Conservation (phyloP, 2,329 filamentous ascomycete genomes). For the Aspergillus aculeatus region DNA sequence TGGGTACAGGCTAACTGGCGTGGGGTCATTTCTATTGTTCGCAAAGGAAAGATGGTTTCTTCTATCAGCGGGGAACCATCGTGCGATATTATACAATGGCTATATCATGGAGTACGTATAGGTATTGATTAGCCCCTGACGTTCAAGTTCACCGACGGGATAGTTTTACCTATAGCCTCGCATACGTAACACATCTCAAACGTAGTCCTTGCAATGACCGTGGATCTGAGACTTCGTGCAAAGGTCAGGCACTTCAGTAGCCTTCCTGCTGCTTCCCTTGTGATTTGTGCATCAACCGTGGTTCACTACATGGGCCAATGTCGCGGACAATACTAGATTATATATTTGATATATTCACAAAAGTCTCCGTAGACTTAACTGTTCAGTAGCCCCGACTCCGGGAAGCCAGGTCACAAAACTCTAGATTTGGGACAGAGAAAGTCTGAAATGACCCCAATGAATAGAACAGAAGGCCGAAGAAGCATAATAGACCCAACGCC, state of each 20-base stretch:
- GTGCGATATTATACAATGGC: background rate
- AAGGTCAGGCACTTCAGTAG: background rate
- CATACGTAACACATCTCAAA: background rate
- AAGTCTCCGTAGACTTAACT: background rate
- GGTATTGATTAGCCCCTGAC: background rate
- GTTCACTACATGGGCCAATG: background rate
- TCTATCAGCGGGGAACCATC: too few relatives aligned
- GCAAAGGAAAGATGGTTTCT: too few relatives aligned
- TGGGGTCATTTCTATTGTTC: too few relatives aligned
- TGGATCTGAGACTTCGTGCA: background rate
- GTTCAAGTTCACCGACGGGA: too few relatives aligned
- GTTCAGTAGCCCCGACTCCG: background rate
- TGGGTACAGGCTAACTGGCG: too few relatives aligned
- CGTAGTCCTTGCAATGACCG: background rate
- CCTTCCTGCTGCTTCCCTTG: background rate
- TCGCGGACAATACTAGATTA: background rate
- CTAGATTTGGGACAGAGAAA: background rate
- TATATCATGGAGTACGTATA: background rate
- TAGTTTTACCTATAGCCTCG: background rate
- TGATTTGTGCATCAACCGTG: background rate
- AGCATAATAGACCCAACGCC: conserved; percentile 4
- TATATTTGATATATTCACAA: background rate
- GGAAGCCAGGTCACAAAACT: background rate
- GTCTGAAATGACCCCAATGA: conserved; percentile 15
- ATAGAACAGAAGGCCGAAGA: background rate